phyloP scores from a whole-genome alignment of 2,329 filamentous ascomycete genomes.

The Paramyrothecium roridum region DNA sequence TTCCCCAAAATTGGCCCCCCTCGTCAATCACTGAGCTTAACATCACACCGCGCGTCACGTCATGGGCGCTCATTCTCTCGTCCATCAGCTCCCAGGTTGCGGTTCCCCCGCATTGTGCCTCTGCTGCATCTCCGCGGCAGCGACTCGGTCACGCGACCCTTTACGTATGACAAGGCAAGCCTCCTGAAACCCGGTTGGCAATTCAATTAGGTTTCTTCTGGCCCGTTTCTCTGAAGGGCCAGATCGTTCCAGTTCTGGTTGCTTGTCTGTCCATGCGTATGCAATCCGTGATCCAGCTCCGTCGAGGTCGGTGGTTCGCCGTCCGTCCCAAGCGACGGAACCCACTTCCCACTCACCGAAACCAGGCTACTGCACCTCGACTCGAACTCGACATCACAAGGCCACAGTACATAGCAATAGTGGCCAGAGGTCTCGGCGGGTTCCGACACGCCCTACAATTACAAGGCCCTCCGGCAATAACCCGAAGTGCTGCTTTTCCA shows the following conservation, averaged over 20 bases:
- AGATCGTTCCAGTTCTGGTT: too few relatives aligned
- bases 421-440: not conserved
- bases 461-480: not conserved
- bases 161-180: not conserved
- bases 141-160: not conserved
- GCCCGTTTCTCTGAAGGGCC: not conserved
- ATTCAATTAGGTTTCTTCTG: not conserved
- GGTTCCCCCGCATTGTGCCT: not conserved
- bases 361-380: not conserved
- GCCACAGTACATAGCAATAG: not conserved
- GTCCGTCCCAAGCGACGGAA: too few relatives aligned
- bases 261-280: too few relatives aligned
- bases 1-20: not conserved
- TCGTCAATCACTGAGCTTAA: not conserved
- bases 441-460: not conserved
- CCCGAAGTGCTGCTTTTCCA: not conserved
- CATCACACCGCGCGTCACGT: not conserved
- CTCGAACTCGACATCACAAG: not conserved
- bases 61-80: not conserved
- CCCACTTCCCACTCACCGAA: not conserved
- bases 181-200: not conserved
- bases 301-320: too few relatives aligned
- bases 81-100: not conserved
- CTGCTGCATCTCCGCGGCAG: not conserved
- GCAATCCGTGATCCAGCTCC: too few relatives aligned